Base-by-base conservation (phyloP, 1,139 yeast genomes). In the Suhomyces maxii region DNA sequence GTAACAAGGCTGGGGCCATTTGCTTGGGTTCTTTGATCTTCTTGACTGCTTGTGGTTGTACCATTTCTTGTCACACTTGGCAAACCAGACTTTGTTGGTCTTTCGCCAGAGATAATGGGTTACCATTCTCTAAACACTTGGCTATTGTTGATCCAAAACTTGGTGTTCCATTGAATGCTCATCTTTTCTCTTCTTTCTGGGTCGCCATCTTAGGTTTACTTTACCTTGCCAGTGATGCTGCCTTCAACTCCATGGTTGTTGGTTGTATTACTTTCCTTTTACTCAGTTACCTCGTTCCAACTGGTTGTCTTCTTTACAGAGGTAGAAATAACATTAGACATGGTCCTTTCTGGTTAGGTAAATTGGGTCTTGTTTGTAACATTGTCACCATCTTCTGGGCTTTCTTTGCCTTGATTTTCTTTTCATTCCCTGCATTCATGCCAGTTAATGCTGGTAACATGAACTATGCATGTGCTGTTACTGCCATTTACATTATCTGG, bases 51-150 rank as follows among this genome's bases (percentile, higher is more conserved):
- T 70, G 80, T 57, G 89, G 89, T 35, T 85, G 90, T 63, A 82
- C 82, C 49, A 82, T 84, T 52, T 78, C 87, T 7, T 77, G 85
- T 47, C 90, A 85, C 58, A 84, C 91, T 4, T 83, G 89, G 88
- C 87, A 82, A 67, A 84, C 89, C 39, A 73, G 89, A 61, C 68
- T 84, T 54, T 79, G 87, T 57, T 86, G 91, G 91, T 83, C 90
- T 8, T 86, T 85, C 61, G 76, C 89, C 13, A 80, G 91, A 64
- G 91, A 86, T 66, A 67, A 69, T 47, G 79, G 79, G 14, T 65
- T 74, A 53, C 79, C 78, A 36, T 65, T 66, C 41, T 70, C 77
- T 51, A 70, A 69, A 54, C 65, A 67, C 53, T 70, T 71, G 56
- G 65, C 76, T 23, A 60, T 66, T 38, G 65, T 73, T 37, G 74